phyloP scores from a whole-genome alignment of 192 early-diverging fungal species.

The Rhizoclosmatium sp. region DNA sequence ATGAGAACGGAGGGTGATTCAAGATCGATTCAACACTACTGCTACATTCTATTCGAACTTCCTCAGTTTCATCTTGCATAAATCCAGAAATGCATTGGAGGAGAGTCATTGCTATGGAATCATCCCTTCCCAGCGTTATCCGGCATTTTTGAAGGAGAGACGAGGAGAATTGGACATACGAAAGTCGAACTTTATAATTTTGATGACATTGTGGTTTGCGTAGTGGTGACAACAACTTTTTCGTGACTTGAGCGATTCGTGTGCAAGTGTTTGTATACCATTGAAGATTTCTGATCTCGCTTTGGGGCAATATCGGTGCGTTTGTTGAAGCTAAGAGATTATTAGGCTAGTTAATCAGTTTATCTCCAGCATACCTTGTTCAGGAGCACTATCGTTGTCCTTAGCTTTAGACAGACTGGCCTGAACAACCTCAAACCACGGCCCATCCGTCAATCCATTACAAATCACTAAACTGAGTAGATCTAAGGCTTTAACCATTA shows the following conservation, averaged over 20 bases:
- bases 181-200: constrained; percentile 13
- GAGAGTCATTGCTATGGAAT: not conserved
- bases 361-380: not conserved
- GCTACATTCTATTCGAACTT: not conserved
- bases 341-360: too few relatives aligned
- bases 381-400: too few relatives aligned
- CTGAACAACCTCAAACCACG: constrained; percentile 5
- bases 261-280: not conserved
- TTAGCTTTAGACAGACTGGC: not conserved
- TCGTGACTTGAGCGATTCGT: constrained; percentile 12
- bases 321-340: not conserved
- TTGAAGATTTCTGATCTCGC: not conserved
- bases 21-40: constrained; percentile 1
- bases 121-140: not conserved
- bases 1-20: not conserved
- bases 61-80: not conserved
- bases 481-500: not conserved
- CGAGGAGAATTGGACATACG: not conserved
- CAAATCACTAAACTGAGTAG: not conserved
- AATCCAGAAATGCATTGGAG: constrained; percentile 18
- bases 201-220: constrained; percentile 2
- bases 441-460: not conserved
- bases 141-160: not conserved
- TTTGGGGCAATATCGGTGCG: not conserved
- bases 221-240: not conserved